Conservation (phyloP, 495 filamentous ascomycete species). For the Amphirosellinia nigrospora region DNA sequence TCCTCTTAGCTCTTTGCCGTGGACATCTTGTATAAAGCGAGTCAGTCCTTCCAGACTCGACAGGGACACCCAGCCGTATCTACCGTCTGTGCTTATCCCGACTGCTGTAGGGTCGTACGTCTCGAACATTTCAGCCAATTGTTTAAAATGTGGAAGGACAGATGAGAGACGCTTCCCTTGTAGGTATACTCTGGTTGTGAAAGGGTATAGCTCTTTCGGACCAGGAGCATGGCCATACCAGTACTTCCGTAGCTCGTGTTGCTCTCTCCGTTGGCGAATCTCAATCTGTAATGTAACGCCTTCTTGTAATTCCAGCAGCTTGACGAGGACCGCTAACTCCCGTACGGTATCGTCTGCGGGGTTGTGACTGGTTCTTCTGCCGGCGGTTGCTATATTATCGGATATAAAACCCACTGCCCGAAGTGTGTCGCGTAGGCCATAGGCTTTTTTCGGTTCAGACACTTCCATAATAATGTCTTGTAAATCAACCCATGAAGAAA, state of each 20-base stretch:
- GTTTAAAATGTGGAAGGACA: background rate
- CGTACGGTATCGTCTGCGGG: slow-evolving; percentile 7
- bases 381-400: background rate
- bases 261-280: background rate
- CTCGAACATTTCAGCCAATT: slow-evolving; percentile 5
- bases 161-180: background rate
- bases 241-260: background rate
- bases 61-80: slow-evolving; percentile 12
- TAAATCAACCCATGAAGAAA: slow-evolving; percentile 16
- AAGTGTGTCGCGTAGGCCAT: slow-evolving; percentile 11
- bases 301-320: slow-evolving; percentile 3
- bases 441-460: background rate
- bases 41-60: background rate
- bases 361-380: slow-evolving; percentile 6
- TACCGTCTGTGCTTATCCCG: background rate
- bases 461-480: slow-evolving; percentile 9
- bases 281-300: slow-evolving; percentile 6
- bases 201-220: slow-evolving; percentile 5
- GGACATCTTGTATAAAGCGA: slow-evolving; percentile 6
- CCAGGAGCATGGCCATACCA: background rate
- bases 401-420: background rate
- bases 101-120: slow-evolving; percentile 1
- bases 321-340: background rate
- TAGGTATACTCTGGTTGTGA: background rate
- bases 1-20: background rate